Base-by-base conservation (phyloP, 441 rosid species). In the Pelargonium myrrhifolium region DNA sequence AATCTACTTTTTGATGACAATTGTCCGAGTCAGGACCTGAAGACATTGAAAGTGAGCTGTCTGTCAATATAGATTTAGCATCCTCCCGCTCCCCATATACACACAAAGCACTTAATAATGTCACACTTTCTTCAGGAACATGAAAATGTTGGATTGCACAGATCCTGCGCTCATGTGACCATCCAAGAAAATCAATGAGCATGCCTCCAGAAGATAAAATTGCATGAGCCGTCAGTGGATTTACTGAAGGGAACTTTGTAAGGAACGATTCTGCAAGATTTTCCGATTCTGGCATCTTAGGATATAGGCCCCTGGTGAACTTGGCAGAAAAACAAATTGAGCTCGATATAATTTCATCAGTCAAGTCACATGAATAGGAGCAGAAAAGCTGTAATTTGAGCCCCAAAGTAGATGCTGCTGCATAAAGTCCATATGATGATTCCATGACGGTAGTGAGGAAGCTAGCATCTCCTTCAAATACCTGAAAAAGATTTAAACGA, bases 401-500 rank as follows among this genome's bases (percentile, higher is more conserved):
- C 77, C 97, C 96, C 84, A 95, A 80, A 80, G 93, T 87, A 76
- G 93, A 94, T 71, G 99, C 97, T 67, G 90, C 97, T 0, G 96
- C 96, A 77, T 90, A 92, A 35, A 95, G 86, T 77, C 84, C 94
- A 83, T 86, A 85, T 20, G 92, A 84, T 73, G 78, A 84, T 74
- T 86, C 92, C 86, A 86, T 82, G 65, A 84, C 81, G 11, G 83
- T 75, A 39, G 88, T 74, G 68, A 88, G 80, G 76, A 84, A 89
- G 80, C 74, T 71, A 62, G n/a, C 72, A 67, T 79, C 92, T 59
- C 95, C 95, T 77, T 86, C 95, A 75, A 89, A 89, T 58, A 86
- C 80, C 95, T 85, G 81, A 28, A 71, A 72, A 74, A 66, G 63
- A 74, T 47, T 47, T 37, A 58, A 58, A 58, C 40, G 9, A 9